A percentile compares a stretch with the other conserved stretches of the same genome.
phyloP scores from a whole-genome alignment of 176 grass and related monocot genomes.

The Oryza australiensis region DNA sequence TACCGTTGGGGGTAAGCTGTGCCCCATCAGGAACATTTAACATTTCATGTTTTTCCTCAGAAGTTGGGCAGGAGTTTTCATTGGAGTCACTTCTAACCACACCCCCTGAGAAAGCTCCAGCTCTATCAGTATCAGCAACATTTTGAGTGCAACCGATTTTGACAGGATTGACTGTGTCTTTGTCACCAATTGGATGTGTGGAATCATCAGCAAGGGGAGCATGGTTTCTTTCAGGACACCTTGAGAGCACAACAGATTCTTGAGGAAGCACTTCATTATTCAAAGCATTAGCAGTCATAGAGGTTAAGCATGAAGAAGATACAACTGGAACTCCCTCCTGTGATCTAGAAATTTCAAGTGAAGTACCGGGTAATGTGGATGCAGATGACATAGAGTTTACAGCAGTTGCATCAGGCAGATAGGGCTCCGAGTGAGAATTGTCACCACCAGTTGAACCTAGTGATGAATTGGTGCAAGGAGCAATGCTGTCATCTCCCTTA shows the following conservation, averaged over 20 bases:
- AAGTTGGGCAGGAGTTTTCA: conserved; percentile 34
- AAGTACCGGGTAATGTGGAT: conserved; percentile 48
- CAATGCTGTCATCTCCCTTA: conserved; percentile 41
- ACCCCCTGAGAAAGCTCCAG: conserved; percentile 25
- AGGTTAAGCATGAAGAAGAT: conserved; percentile 54
- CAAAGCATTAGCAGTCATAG: conserved; percentile 22
- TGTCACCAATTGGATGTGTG: conserved; percentile 40
- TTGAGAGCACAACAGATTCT: conserved; percentile 41
- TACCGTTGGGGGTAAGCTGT: conserved; percentile 33
- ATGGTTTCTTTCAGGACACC: conserved; percentile 30
- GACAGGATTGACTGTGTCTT: conserved; percentile 8
- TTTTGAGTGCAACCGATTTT: conserved; percentile 33
- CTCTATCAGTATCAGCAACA: conserved; percentile 36
- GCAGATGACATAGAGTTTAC: conserved; percentile 49
- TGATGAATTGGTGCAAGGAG: conserved; percentile 61
- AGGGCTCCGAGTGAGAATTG: conserved; percentile 49
- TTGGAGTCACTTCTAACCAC: conserved; percentile 34
- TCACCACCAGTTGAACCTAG: conserved; percentile 66
- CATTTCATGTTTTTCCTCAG: conserved; percentile 32
- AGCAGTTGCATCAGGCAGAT: conserved; percentile 41
- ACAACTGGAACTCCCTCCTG: conserved; percentile 54
- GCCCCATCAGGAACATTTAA: conserved; percentile 7
- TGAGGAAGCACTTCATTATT: conserved; percentile 39
- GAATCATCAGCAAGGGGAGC: conserved; percentile 26
- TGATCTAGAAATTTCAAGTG: conserved; percentile 43